Base-by-base conservation (phyloP, 306 rosid species). In the Gynostemma pentaphyllum region DNA sequence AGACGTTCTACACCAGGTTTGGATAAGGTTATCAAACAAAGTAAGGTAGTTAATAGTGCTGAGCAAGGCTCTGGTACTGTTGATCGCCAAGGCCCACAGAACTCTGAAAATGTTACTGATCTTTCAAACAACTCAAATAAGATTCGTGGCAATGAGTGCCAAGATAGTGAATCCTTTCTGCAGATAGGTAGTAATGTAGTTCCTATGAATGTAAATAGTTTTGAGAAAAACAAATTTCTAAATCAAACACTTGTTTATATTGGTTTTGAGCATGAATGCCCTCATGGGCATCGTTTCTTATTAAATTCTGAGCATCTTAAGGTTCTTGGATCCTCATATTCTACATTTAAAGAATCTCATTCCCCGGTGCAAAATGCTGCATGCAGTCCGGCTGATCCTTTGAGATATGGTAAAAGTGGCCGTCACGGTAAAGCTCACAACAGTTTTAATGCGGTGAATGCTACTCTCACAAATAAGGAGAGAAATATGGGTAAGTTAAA, bases 191-290 rank as follows among this genome's bases (percentile, higher is more conserved):
- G 82, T 74, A 79, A 91, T 26, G 86, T 82, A 50, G 77, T 87
- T 70, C 96, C 94, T 57, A 83, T 81, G 68, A 68, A 65, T 79
- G 60, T 78, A 69, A 83, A 78, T 80, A 78, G 76, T 16, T 51
- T 68, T 72, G 88, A 82, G 72, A 78, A 54, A 80, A 64, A 51
- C 66, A 75, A 34, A 44, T 73, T 73, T 59, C 55, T 70, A 59
- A 80, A 75, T 72, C 83, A 81, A 66, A 83, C 53, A 45, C 52
- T 69, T 27, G 79, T 72, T 24, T 80, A 87, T 83, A 82, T 87
- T 73, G 97, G 97, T 48, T 87, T 87, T 64, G 97, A 91, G 85
- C 92, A 87, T 71, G 97, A 91, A 67, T 91, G 97, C 74, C 87
- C 96, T 55, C 82, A 61, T 82, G 97, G 97, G 61, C 97, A 91